Evolutionary conservation across 2,329 filamentous ascomycete genomes (phyloP).

Genomic region (Colletotrichum musae): DNA sequence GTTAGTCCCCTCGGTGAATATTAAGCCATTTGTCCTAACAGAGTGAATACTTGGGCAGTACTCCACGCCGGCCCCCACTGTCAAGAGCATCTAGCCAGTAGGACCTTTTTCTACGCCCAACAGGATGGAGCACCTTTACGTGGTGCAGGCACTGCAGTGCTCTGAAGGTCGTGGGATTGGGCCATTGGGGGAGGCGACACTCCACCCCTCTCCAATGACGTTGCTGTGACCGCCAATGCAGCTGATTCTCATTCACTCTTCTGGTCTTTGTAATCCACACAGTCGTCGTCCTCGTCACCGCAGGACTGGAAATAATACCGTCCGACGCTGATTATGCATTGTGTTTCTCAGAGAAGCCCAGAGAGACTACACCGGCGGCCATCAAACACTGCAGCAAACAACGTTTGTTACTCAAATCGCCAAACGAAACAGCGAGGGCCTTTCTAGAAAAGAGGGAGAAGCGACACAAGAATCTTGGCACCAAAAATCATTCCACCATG

Average conservation of each 20-base stretch:
- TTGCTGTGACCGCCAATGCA: constrained; percentile 36
- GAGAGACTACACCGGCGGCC: too few relatives aligned
- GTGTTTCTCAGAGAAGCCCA: too few relatives aligned
- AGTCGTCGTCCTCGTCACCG: not conserved
- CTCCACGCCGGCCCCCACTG: constrained; percentile 22
- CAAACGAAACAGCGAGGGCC: too few relatives aligned
- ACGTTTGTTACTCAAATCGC: too few relatives aligned
- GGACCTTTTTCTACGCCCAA: constrained; percentile 28
- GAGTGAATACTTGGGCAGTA: not conserved
- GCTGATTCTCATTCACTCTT: constrained; percentile 23
- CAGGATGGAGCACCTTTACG: constrained; percentile 13
- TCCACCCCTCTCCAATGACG: constrained; percentile 39
- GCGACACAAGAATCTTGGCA: too few relatives aligned
- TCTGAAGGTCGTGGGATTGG: not conserved
- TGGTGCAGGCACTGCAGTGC: constrained; percentile 8
- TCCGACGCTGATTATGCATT: too few relatives aligned
- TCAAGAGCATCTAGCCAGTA: constrained; percentile 15
- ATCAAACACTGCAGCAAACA: too few relatives aligned
- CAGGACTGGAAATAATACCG: too few relatives aligned
- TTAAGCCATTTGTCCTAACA: not conserved
- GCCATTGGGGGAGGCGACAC: constrained; percentile 16
- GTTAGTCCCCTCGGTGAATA: not conserved
- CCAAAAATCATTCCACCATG: too few relatives aligned
- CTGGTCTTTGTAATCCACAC: constrained; percentile 21
- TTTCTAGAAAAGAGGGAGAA: too few relatives aligned